Evolutionary conservation across 257 asterid species (phyloP).

Genomic region (Avicennia marina): DNA sequence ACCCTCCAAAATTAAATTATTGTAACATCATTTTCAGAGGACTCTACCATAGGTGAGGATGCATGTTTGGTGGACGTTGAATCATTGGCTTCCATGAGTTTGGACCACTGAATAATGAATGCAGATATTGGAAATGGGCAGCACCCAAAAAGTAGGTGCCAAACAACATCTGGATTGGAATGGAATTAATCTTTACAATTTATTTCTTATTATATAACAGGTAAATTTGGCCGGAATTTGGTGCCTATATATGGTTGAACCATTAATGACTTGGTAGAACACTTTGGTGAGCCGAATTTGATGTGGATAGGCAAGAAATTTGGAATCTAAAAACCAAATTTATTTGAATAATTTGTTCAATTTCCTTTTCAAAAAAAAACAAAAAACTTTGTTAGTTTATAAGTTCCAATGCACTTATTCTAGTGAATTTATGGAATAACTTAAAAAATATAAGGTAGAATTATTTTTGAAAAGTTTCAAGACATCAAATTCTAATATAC

Average conservation of each 20-base stretch:
- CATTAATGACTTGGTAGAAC: not conserved
- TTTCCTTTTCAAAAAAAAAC: too few species aligned
- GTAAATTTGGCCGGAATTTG: not conserved
- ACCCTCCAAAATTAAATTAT: not conserved
- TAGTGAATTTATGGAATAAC: too few species aligned
- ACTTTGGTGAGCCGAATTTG: not conserved
- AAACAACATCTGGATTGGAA: not conserved
- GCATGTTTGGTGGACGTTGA: slow-evolving; percentile 5
- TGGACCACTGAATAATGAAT: not conserved
- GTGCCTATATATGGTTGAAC: not conserved
- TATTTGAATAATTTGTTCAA: not conserved
- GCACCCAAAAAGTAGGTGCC: slow-evolving; percentile 7
- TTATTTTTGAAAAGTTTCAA: too few species aligned
- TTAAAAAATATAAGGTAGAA: too few species aligned
- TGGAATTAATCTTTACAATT: not conserved
- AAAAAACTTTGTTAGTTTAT: too few species aligned
- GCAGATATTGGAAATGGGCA: not conserved
- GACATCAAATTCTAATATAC: too few species aligned
- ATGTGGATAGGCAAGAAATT: not conserved
- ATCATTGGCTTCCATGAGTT: not conserved
- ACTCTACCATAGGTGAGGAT: slow-evolving; percentile 1
- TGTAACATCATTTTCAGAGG: slow-evolving; percentile 2
- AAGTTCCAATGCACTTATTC: too few species aligned
- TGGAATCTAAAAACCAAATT: not conserved
- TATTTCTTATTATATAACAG: not conserved